Conservation (phyloP, 1,284 basidiomycete genomes). For the Cutaneotrichosporon sp. region DNA sequence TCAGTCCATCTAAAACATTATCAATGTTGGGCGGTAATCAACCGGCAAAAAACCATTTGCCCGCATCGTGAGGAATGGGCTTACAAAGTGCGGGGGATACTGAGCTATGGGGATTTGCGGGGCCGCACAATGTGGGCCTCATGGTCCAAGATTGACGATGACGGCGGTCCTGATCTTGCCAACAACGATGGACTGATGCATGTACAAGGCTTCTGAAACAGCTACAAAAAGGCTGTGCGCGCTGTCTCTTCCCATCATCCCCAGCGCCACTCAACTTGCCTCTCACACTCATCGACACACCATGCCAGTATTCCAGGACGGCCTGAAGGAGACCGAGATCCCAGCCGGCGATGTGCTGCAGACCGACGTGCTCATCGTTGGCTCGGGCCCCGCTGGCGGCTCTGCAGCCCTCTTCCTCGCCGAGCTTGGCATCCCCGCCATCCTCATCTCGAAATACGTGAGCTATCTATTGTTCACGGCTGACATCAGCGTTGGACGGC, state of each 20-base stretch:
- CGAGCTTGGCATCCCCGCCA: slow-evolving; percentile 18
- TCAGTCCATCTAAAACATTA: background rate
- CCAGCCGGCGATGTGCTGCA: slow-evolving; percentile 15
- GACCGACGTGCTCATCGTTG: slow-evolving; percentile 23
- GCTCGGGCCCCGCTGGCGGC: slow-evolving; percentile 21
- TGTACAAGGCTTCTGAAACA: no score
- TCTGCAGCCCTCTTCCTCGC: slow-evolving; percentile 22
- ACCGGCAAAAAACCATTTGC: no score
- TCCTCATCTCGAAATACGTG: slow-evolving; percentile 21
- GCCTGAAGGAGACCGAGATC: slow-evolving; percentile 21
- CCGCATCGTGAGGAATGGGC: no score
- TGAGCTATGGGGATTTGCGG: no score
- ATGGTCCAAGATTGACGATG: no score
- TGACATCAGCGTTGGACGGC: slow-evolving; percentile 15
- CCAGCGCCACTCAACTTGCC: background rate
- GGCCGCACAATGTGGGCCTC: no score
- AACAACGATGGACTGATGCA: no score
- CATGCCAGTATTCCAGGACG: slow-evolving; percentile 25
- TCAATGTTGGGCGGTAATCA: background rate
- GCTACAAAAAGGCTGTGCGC: no score
- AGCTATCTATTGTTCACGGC: background rate
- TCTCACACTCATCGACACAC: background rate
- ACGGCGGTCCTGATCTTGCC: no score
- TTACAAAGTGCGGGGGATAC: no score
- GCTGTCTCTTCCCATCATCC: background rate